Evolutionary conservation across 148 eudicot genomes (phyloP).

Genomic region (Rhododendron williamsianum): DNA sequence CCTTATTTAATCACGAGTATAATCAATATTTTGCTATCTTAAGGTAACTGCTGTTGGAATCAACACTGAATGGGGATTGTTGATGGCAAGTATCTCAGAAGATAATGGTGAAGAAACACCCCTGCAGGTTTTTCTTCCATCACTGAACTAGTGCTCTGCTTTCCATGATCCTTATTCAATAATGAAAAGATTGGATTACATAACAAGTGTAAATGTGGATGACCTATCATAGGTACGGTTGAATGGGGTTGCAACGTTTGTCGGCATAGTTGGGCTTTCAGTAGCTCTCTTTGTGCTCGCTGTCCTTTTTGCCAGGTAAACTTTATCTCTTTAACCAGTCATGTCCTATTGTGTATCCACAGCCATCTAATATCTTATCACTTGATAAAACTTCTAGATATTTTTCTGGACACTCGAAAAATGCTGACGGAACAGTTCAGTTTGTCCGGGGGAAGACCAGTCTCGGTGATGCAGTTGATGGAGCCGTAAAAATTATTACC

Average conservation of each 20-base stretch:
- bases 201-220: background rate
- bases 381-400: constrained; percentile 33
- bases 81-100: constrained; percentile 94
- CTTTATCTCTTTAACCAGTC: background rate
- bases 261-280: constrained; percentile 83
- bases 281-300: constrained; percentile 68
- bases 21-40: constrained; percentile 1
- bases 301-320: constrained; percentile 64
- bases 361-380: background rate
- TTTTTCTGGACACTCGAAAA: constrained; percentile 63
- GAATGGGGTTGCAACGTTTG: constrained; percentile 88
- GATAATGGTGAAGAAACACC: constrained; percentile 99
- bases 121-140: constrained; percentile 52
- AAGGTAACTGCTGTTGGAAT: constrained; percentile 97
- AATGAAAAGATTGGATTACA: background rate
- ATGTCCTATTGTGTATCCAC: background rate
- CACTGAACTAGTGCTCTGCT: background rate
- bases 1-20: background rate
- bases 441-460: constrained; percentile 58
- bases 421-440: constrained; percentile 60
- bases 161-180: constrained; percentile 1
- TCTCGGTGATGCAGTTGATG: constrained; percentile 46
- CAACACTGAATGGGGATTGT: constrained; percentile 93
- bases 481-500: constrained; percentile 56
- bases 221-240: constrained; percentile 59